Conservation (phyloP, 2,329 filamentous ascomycete species). For the Iodosphaeria phyllophila region DNA sequence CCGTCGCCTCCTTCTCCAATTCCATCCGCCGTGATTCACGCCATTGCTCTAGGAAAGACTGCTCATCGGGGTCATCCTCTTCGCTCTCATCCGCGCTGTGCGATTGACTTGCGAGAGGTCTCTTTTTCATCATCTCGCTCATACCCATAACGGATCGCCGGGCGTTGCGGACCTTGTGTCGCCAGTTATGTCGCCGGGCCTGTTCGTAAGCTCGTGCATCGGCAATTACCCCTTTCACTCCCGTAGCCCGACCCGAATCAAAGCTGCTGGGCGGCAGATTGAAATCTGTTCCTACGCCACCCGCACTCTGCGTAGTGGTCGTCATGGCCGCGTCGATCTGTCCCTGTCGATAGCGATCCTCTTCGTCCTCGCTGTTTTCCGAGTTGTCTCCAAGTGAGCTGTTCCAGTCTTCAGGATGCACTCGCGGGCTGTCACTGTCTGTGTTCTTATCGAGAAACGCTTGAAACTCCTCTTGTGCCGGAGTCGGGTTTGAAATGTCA, state of each 20-base stretch:
- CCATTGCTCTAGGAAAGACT: conserved; percentile 71
- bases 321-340: conserved; percentile 48
- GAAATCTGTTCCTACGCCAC: too few relatives aligned
- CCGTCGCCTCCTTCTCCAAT: conserved; percentile 45
- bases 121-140: conserved; percentile 13
- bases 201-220: conserved; percentile 63
- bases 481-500: conserved; percentile 22
- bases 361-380: conserved; percentile 37
- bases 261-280: conserved; percentile 43
- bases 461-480: conserved; percentile 50
- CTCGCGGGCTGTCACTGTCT: conserved; percentile 15
- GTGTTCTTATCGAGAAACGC: conserved; percentile 39
- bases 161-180: conserved; percentile 29
- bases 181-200: conserved; percentile 38
- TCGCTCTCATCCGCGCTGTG: conserved; percentile 23
- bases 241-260: conserved; percentile 53
- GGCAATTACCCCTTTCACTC: conserved; percentile 74
- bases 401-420: conserved; percentile 37
- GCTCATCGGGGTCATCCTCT: conserved; percentile 44
- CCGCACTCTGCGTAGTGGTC: conserved; percentile 31
- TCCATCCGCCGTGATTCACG: conserved; percentile 63
- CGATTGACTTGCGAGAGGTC: conserved; percentile 13
- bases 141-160: conserved; percentile 36
- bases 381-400: too few relatives aligned
- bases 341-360: conserved; percentile 30